Percentiles rank a stretch among this genome's conserved stretches.
phyloP scores from a whole-genome alignment of 352 stramenopile genomes.

The Pythium vanterpoolii region DNA sequence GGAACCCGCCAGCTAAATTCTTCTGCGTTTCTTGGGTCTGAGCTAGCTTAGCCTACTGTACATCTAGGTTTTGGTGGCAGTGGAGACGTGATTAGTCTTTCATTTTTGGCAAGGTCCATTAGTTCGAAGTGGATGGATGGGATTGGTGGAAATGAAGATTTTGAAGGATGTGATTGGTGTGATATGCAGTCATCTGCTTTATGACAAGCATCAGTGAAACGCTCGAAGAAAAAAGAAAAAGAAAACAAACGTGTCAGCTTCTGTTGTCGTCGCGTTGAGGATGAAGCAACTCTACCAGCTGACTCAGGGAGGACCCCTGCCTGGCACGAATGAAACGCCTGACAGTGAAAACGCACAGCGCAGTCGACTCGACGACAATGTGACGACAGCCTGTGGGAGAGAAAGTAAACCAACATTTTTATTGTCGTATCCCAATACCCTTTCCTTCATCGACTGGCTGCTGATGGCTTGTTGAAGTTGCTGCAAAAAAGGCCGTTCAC shows the following conservation, averaged over 20 bases:
- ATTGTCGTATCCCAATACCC: constrained; percentile 1
- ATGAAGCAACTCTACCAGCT: not conserved
- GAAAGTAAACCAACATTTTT: not conserved
- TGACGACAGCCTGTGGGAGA: not conserved
- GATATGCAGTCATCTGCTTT: constrained; percentile 5
- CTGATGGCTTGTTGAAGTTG: constrained; percentile 13
- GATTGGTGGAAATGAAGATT: constrained; percentile 2
- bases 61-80: not conserved
- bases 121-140: constrained; percentile 1
- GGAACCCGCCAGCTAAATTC: not conserved
- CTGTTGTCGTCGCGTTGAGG: constrained; percentile 14
- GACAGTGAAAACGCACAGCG: not conserved
- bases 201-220: constrained; percentile 12
- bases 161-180: constrained; percentile 1
- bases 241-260: not conserved
- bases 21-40: constrained; percentile 4
- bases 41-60: not conserved
- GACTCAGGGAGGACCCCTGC: not conserved
- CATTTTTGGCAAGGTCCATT: not conserved
- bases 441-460: not conserved
- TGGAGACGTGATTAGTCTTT: constrained; percentile 6
- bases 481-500: not conserved
- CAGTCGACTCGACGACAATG: not conserved
- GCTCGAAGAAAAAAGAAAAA: constrained; percentile 15
- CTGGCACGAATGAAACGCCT: constrained; percentile 22